A percentile compares a stretch with the other conserved stretches of the same genome.
phyloP scores from a whole-genome alignment of 768 basidiomycete species.

The Lactarius akahatsu region DNA sequence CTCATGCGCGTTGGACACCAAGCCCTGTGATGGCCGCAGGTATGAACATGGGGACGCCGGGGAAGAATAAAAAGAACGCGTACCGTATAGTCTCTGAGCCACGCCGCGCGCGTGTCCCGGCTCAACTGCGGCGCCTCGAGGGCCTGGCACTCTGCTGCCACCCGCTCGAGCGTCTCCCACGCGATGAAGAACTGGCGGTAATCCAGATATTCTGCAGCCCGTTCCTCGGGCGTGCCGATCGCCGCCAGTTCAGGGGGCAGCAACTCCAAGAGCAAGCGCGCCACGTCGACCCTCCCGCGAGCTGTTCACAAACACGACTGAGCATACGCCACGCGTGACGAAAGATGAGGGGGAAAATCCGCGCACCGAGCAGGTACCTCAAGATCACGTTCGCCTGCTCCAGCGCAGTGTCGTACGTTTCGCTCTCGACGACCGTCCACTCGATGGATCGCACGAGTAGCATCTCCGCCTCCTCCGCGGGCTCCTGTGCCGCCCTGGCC shows the following conservation, averaged over 20 bases:
- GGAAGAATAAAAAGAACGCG: conserved; percentile 9
- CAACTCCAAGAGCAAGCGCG: conserved; percentile 55
- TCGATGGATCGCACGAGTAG: conserved; percentile 85
- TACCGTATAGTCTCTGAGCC: conserved; percentile 68
- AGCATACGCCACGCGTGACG: background rate
- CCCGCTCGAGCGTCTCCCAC: conserved; percentile 63
- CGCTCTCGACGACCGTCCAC: conserved; percentile 81
- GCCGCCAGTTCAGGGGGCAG: conserved; percentile 62
- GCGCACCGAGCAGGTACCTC: conserved; percentile 84
- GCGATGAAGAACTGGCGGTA: conserved; percentile 78
- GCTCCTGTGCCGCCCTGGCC: conserved; percentile 18
- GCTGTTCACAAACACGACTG: conserved; percentile 42
- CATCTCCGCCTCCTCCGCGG: conserved; percentile 54
- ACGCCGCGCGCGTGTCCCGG: conserved; percentile 55
- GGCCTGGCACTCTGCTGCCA: conserved; percentile 59
- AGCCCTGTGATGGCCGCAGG: conserved; percentile 38
- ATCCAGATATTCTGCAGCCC: conserved; percentile 72
- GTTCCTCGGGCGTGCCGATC: conserved; percentile 67
- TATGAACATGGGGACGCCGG: background rate
- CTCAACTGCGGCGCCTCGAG: conserved; percentile 56
- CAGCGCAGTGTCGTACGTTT: conserved; percentile 75
- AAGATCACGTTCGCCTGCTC: conserved; percentile 86
- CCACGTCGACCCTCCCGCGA: conserved; percentile 70
- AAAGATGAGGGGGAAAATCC: conserved; percentile 7
- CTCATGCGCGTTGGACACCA: conserved; percentile 64